A percentile compares a stretch with the other conserved stretches of the same genome.
These are phyloP conservation scores for Diphasiastrum complanatum DNA, from an alignment of 83 land plant species.

Conservation along the genomic window DNA sequence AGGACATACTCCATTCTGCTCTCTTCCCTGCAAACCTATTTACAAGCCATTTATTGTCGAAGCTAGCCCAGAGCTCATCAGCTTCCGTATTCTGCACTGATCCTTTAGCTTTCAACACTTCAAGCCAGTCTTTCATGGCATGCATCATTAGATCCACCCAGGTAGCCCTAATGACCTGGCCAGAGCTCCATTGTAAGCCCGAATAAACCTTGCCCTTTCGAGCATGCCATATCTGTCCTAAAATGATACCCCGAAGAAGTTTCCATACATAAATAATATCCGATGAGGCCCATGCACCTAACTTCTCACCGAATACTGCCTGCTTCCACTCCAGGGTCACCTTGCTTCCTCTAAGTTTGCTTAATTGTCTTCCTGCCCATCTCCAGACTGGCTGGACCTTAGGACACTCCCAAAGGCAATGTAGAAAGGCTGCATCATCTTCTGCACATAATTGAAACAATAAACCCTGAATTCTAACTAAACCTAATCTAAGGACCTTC, in stretches of 20 bases:
- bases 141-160: conserved; percentile 15
- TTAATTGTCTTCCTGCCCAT: conserved; percentile 9
- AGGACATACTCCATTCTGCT: conserved; percentile 14
- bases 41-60: conserved; percentile 10
- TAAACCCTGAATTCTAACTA: no score
- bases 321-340: not conserved
- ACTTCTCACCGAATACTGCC: conserved; percentile 8
- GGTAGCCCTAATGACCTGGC: conserved; percentile 2
- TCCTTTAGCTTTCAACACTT: no score
- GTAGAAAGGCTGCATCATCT: not conserved
- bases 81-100: not conserved
- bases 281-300: not conserved
- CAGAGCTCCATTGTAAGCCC: conserved; percentile 7
- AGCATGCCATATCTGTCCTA: conserved; percentile 11
- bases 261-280: conserved; percentile 7
- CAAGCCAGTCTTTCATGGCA: conserved; percentile 4
- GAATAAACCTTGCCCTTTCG: conserved; percentile 13
- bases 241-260: conserved; percentile 4
- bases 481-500: no score
- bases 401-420: conserved; percentile 12
- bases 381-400: conserved; percentile 18
- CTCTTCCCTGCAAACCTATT: conserved; percentile 13
- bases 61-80: conserved; percentile 1
- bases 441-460: not conserved
- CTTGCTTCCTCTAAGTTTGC: conserved; percentile 8